These are phyloP conservation scores for Ophiostoma ips DNA, from an alignment of 2,329 filamentous ascomycete genomes.

Conservation along the genomic window DNA sequence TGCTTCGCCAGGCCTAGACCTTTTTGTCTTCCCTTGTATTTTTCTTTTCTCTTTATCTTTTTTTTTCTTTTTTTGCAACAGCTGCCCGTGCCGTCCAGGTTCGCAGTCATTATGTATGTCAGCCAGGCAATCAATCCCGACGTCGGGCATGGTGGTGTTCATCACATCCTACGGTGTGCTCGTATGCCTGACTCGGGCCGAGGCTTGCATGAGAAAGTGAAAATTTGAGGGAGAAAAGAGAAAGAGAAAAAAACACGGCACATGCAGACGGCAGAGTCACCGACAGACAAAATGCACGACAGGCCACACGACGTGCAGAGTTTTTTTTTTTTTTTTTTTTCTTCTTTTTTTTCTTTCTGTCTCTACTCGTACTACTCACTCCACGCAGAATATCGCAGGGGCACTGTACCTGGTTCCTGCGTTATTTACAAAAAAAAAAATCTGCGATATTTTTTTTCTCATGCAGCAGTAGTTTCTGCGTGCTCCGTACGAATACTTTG, in stretches of 20 bases:
- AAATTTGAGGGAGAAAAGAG: no score
- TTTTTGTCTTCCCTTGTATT: background rate
- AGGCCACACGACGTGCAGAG: background rate
- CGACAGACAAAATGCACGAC: no score
- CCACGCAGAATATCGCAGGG: background rate
- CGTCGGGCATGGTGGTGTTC: no score
- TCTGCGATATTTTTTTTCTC: background rate
- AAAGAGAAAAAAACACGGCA: background rate
- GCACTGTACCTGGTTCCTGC: background rate
- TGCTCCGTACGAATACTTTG: no score
- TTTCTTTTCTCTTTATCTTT: background rate
- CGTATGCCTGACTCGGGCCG: background rate
- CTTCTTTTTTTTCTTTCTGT: background rate
- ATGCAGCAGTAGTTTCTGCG: background rate
- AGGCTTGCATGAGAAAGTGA: background rate
- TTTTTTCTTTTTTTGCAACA: background rate
- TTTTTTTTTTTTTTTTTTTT: background rate
- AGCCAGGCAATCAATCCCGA: no score
- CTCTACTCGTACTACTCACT: no score
- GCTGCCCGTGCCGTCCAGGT: no score
- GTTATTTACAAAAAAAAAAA: background rate
- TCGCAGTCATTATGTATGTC: no score
- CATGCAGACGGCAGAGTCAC: no score
- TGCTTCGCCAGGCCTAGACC: no score
- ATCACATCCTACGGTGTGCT: no score